Conservation (phyloP, 2,329 filamentous ascomycete species). For the Paraconiothyrium sp. region DNA sequence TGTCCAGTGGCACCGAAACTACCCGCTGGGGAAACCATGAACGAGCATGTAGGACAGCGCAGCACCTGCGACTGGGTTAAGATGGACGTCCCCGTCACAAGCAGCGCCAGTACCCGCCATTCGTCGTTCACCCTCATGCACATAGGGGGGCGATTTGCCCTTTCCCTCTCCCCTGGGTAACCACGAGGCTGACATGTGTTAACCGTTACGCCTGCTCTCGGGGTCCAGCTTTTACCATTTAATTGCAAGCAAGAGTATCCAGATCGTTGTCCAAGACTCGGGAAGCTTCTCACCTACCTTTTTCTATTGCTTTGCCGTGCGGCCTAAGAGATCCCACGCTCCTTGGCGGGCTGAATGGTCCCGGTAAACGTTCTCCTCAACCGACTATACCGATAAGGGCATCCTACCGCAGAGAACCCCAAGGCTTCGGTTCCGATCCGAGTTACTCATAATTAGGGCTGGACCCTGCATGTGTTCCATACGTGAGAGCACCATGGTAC, state of each 20-base stretch:
- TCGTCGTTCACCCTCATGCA: not conserved
- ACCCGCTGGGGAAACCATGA: conserved; percentile 17
- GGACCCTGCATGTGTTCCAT: conserved; percentile 41
- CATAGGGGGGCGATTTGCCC: conserved; percentile 4
- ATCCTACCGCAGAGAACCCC: conserved; percentile 27
- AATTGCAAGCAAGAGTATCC: conserved; percentile 16
- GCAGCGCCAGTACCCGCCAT: conserved; percentile 5
- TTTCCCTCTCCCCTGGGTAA: conserved; percentile 7
- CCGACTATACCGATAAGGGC: conserved; percentile 38
- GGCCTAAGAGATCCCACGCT: conserved; percentile 39
- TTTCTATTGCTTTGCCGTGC: conserved; percentile 33
- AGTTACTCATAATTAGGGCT: conserved; percentile 29
- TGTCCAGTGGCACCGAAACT: conserved; percentile 9
- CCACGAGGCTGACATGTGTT: conserved; percentile 1
- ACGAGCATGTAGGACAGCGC: conserved; percentile 22
- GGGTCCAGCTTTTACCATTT: conserved; percentile 2
- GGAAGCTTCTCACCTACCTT: conserved; percentile 30
- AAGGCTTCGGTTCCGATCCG: conserved; percentile 19
- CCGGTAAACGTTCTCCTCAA: conserved; percentile 45
- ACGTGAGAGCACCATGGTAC: conserved; percentile 33
- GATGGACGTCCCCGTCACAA: conserved; percentile 4
- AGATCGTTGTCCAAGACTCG: conserved; percentile 30
- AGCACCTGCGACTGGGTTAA: conserved; percentile 10
- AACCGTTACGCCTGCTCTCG: not conserved
- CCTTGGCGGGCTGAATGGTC: conserved; percentile 38